Evolutionary conservation across 2,329 filamentous ascomycete species (phyloP).

Genomic region (Pseudogymnoascus sp.): DNA sequence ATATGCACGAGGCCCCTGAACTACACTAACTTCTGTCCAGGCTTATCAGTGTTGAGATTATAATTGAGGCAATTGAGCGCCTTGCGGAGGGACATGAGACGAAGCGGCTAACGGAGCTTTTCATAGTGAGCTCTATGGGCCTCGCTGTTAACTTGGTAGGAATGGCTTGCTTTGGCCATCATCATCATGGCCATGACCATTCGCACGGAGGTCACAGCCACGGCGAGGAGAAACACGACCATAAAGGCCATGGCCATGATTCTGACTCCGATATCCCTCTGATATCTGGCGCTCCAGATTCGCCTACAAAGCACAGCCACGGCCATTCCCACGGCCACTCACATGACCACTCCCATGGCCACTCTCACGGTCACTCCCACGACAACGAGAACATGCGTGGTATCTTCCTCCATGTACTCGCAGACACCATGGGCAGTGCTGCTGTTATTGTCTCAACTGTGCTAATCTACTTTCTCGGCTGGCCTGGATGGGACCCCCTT

Average conservation of each 20-base stretch:
- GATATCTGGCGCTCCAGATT: neutral
- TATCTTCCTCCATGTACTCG: constrained; percentile 91
- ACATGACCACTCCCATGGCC: constrained; percentile 25
- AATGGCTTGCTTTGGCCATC: constrained; percentile 46
- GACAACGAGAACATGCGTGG: constrained; percentile 98
- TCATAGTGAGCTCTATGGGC: constrained; percentile 81
- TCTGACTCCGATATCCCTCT: constrained; percentile 3
- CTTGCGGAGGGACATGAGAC: constrained; percentile 78
- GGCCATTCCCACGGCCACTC: constrained; percentile 30
- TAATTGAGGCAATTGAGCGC: constrained; percentile 87
- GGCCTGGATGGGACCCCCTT: constrained; percentile 90
- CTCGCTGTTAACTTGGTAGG: constrained; percentile 87
- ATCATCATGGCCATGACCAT: constrained; percentile 40
- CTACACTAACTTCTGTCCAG: constrained; percentile 35
- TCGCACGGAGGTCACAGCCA: constrained; percentile 29
- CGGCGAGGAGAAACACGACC: constrained; percentile 30
- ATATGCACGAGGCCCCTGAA: neutral
- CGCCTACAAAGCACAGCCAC: constrained; percentile 13
- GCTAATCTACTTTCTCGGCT: constrained; percentile 78
- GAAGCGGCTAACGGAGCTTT: constrained; percentile 75
- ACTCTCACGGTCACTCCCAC: constrained; percentile 46
- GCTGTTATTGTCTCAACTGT: constrained; percentile 90
- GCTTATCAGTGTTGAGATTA: constrained; percentile 91
- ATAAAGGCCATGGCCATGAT: constrained; percentile 12
- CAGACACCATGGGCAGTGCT: constrained; percentile 88